phyloP scores from a whole-genome alignment of 768 basidiomycete species.

The Botryobasidium botryosum region DNA sequence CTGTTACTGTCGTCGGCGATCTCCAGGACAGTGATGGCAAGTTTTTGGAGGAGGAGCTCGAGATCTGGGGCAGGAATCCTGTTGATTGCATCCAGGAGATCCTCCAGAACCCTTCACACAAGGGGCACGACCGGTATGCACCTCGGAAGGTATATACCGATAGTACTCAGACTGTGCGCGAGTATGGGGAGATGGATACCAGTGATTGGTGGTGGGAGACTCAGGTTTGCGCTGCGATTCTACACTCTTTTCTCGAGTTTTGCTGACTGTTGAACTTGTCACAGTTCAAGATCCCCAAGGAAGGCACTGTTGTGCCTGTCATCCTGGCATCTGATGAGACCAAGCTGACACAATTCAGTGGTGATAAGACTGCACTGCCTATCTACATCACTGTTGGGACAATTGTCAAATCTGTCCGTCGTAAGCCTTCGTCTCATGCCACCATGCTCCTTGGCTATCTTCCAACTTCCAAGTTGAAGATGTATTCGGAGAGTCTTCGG shows the following conservation, averaged over 20 bases:
- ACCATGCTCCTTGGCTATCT: constrained; percentile 26
- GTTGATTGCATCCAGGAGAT: not conserved
- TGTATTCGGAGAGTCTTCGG: no score
- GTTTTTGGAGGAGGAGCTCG: constrained; percentile 8
- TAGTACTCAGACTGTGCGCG: constrained; percentile 12
- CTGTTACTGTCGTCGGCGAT: not conserved
- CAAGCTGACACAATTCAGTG: constrained; percentile 6
- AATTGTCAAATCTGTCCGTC: constrained; percentile 24
- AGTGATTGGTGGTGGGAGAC: not conserved
- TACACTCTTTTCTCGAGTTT: no score
- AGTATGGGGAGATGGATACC: not conserved
- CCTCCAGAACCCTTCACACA: not conserved
- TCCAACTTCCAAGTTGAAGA: constrained; percentile 20
- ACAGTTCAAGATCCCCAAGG: constrained; percentile 2
- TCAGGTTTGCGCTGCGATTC: constrained; percentile 7
- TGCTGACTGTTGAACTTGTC: not conserved
- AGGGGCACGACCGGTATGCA: not conserved
- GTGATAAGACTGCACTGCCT: not conserved
- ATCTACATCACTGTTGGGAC: constrained; percentile 12
- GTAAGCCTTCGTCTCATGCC: constrained; percentile 22
- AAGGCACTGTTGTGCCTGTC: constrained; percentile 3
- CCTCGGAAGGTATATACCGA: constrained; percentile 10
- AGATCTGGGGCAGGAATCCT: constrained; percentile 13
- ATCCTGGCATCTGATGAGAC: constrained; percentile 10
- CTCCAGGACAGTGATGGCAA: not conserved